A percentile compares a stretch with the other conserved stretches of the same genome.
phyloP scores from a whole-genome alignment of 495 filamentous ascomycete genomes.

The Trichoderma erinaceum region DNA sequence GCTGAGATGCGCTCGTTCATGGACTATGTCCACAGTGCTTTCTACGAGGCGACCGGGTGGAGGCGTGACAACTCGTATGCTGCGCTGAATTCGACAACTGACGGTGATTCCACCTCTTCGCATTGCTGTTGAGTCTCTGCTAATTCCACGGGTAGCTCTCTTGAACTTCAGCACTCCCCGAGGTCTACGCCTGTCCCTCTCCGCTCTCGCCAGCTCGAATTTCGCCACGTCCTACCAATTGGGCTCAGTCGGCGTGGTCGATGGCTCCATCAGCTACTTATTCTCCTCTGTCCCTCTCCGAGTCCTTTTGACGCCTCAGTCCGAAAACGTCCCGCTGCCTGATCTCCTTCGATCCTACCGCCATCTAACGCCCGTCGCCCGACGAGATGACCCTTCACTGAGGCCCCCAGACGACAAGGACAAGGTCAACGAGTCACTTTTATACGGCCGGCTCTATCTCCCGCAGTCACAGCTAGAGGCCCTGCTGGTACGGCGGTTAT shows the following conservation, averaged over 20 bases:
- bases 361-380: constrained; percentile 33
- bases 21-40: constrained; percentile 93
- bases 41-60: constrained; percentile 82
- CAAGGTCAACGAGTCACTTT: constrained; percentile 43
- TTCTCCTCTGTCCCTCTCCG: constrained; percentile 74
- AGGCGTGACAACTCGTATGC: constrained; percentile 90
- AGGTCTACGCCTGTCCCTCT: constrained; percentile 74
- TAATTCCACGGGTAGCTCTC: constrained; percentile 49
- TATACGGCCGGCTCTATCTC: constrained; percentile 86
- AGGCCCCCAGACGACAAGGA: constrained; percentile 14
- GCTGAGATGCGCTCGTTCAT: constrained; percentile 87
- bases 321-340: constrained; percentile 41
- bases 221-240: constrained; percentile 89
- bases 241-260: constrained; percentile 75
- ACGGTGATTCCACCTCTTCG: constrained; percentile 46
- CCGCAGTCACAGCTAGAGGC: constrained; percentile 80
- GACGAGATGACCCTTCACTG: constrained; percentile 16
- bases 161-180: constrained; percentile 78
- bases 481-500: constrained; percentile 75
- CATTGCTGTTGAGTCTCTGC: background rate
- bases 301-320: constrained; percentile 38
- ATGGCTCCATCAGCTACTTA: constrained; percentile 86
- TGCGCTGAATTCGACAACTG: constrained; percentile 76
- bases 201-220: constrained; percentile 83
- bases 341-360: constrained; percentile 42